Evolutionary conservation across 257 asterid species (phyloP).

Genomic region (Eustoma russellianum): DNA sequence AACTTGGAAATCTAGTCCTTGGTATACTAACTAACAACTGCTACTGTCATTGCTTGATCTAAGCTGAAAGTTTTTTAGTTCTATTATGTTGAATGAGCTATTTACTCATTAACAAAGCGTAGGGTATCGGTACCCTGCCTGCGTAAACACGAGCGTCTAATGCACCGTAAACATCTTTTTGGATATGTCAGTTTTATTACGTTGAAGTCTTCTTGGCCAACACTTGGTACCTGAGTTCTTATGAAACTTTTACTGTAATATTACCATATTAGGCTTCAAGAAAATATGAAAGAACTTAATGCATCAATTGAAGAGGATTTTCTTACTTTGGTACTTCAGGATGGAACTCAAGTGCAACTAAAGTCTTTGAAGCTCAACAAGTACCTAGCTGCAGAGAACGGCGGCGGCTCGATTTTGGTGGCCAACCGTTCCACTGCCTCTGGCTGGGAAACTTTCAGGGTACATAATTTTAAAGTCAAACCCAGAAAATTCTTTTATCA

Average conservation of each 20-base stretch:
- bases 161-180: not conserved
- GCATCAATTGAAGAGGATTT: not conserved
- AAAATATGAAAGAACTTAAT: no score
- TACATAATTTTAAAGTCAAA: no score
- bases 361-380: not conserved
- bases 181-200: not conserved
- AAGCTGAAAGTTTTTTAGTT: no score
- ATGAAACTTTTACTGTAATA: not conserved
- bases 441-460: conserved; percentile 77
- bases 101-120: no score
- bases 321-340: not conserved
- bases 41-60: no score
- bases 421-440: conserved; percentile 59
- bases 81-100: no score
- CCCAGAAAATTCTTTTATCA: not conserved
- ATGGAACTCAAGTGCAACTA: not conserved
- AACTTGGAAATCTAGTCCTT: no score
- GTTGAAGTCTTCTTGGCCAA: not conserved
- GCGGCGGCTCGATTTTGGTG: conserved; percentile 61
- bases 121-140: no score
- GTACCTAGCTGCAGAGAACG: conserved; percentile 51
- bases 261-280: no score
- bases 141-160: no score
- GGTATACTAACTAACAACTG: no score
- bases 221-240: not conserved